A percentile compares a stretch with the other conserved stretches of the same genome.
Conservation (phyloP, 805 yeast genomes). For the Saccharomycopsis sp. region DNA sequence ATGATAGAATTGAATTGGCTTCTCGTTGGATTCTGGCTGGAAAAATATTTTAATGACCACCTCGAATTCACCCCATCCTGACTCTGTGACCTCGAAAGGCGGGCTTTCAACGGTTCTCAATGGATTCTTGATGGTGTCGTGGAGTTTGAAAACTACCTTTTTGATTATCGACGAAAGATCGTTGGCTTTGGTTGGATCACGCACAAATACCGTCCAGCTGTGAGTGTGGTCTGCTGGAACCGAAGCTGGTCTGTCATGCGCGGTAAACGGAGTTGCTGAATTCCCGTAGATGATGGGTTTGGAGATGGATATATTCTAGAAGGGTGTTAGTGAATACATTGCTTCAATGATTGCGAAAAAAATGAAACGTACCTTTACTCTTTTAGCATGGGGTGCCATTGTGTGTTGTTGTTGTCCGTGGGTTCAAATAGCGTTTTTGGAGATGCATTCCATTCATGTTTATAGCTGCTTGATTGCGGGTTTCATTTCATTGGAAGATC, state of each 20-base stretch:
- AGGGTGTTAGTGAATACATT: constrained; percentile 23
- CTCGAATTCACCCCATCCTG: constrained; percentile 99
- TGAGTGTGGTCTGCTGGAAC: constrained; percentile 92
- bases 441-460: no score
- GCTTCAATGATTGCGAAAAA: neutral
- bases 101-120: constrained; percentile 83
- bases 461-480: no score
- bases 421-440: no score
- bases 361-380: constrained; percentile 16
- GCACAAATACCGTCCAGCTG: constrained; percentile 87
- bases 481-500: no score
- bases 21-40: constrained; percentile 81
- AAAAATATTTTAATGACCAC: constrained; percentile 82
- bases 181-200: constrained; percentile 66
- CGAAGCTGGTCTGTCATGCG: constrained; percentile 42
- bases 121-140: constrained; percentile 86
- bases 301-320: constrained; percentile 56
- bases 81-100: constrained; percentile 91
- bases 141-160: constrained; percentile 88
- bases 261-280: constrained; percentile 61
- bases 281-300: constrained; percentile 82
- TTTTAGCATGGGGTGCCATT: constrained; percentile 21
- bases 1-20: constrained; percentile 78
- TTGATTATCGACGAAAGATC: constrained; percentile 78
- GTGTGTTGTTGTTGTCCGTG: no score